Base-by-base conservation (phyloP, 2,329 filamentous ascomycete genomes). In the Gnomoniopsis sp. region DNA sequence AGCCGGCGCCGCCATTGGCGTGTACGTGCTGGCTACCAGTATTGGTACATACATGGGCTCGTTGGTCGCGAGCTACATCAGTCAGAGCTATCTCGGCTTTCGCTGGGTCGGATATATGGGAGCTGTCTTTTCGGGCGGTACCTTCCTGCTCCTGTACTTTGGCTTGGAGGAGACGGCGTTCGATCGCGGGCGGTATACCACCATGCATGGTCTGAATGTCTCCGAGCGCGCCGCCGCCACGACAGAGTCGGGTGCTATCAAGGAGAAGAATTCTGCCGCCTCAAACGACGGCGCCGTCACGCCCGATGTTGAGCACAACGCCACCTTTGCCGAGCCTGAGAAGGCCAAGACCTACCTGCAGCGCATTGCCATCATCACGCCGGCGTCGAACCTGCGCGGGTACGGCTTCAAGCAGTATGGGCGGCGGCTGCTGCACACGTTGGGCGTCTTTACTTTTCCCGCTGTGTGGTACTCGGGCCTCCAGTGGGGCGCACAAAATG, bases 11-110 rank as follows among this genome's bases (percentile, higher is more conserved):
- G 79, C 81, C 1, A 71, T 84, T 6, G 81, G 81, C 58, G 65
- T 84, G 22, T 85, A 84, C 64, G 80, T 83, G 26, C 70, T 84
- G 38, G 77, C 81, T 2, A 84, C 80, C 1, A 80, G 78, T 63
- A 74, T 83, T 33, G 82, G 82, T 22, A 84, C 81, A 3, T 85
- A 82, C 63, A 67, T 83, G 3, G 82, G 81, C 0, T 81, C 82
- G 2, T 63, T 84, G 47, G 70, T 84, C 15, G 79, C 77, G 22
- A 78, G 80, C 3, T 80, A 81, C 57, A 75, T 84, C 33, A 75
- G 78, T 1, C 53, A 59, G 36, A 74, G 76, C 59, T 74, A 72
- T 34, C 66, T 81, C 1, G 79, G 77, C 7, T 85, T 81, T 80
- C 74, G 80, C 57, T 70, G 71, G 69, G 67, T 67, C n/a, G 66